These are phyloP conservation scores for Colletotrichum tamarilloi DNA, from an alignment of 2,329 filamentous ascomycete species.

Conservation along the genomic window DNA sequence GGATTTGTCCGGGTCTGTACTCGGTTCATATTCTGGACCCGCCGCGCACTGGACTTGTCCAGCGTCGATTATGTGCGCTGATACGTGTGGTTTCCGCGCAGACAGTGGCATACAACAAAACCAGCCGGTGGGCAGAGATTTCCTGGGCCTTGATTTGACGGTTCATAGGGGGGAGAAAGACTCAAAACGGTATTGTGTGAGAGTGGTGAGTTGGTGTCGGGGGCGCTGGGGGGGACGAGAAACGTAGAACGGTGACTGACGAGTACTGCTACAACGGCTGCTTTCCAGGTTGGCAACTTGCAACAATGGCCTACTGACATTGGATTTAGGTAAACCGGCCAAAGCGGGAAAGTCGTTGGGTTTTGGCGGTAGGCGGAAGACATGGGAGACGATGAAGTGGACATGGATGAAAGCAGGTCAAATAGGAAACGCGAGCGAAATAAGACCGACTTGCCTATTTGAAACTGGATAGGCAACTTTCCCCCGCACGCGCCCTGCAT, in stretches of 20 bases:
- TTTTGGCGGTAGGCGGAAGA: not conserved
- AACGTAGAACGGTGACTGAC: too few species aligned
- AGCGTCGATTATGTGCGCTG: constrained; percentile 7
- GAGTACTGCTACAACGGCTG: not conserved
- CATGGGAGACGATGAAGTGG: not conserved
- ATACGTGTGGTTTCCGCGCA: not conserved
- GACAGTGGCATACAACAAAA: constrained; percentile 15
- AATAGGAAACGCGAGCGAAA: constrained; percentile 30
- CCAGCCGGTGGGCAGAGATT: constrained; percentile 3
- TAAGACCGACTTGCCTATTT: constrained; percentile 16
- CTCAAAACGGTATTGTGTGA: constrained; percentile 2
- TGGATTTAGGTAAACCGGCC: not conserved
- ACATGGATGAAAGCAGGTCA: constrained; percentile 24
- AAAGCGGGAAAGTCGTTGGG: not conserved
- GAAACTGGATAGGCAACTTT: constrained; percentile 10
- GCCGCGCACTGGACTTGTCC: constrained; percentile 13
- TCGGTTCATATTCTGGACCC: constrained; percentile 27
- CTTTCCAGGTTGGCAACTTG: not conserved
- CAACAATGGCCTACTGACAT: not conserved
- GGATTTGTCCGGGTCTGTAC: constrained; percentile 25
- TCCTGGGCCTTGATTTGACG: constrained; percentile 6
- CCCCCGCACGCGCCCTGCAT: constrained; percentile 9
- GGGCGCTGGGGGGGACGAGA: not conserved
- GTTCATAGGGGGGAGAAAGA: constrained; percentile 16
- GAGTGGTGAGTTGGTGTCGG: constrained; percentile 3